These are phyloP conservation scores for Pestalotiopsis sp. DNA, from an alignment of 2,329 filamentous ascomycete species.

Conservation along the genomic window DNA sequence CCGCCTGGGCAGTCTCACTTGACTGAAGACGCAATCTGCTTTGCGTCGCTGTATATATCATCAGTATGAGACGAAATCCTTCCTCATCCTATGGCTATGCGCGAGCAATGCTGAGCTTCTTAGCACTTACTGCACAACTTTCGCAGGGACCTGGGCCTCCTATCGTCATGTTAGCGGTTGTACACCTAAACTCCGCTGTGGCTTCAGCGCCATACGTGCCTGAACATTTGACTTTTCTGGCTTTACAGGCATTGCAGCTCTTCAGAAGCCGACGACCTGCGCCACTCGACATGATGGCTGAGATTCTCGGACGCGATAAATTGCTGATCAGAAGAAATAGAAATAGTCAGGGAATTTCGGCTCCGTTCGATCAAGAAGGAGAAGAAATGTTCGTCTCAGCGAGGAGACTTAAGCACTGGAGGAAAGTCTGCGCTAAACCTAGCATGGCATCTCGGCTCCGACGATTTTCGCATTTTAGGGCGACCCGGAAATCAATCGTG, in stretches of 20 bases:
- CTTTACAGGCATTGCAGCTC: slow-evolving; percentile 39
- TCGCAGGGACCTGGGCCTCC: not conserved
- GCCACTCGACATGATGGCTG: not conserved
- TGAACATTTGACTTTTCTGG: slow-evolving; percentile 40
- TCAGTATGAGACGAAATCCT: not conserved
- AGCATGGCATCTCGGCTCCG: not conserved
- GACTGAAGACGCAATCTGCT: slow-evolving; percentile 14
- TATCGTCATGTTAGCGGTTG: not conserved
- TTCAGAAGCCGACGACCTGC: slow-evolving; percentile 20
- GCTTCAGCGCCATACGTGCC: slow-evolving; percentile 24
- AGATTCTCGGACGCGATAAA: not conserved
- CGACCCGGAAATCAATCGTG: not conserved
- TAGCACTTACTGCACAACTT: not conserved
- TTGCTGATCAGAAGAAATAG: not conserved
- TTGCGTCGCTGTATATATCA: slow-evolving; percentile 13
- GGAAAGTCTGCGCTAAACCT: not conserved
- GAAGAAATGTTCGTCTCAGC: not conserved
- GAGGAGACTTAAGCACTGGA: not conserved
- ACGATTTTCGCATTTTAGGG: not conserved
- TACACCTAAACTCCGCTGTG: not conserved
- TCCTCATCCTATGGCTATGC: not conserved
- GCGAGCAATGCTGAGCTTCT: not conserved
- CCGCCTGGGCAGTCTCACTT: slow-evolving; percentile 20
- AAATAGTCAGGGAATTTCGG: not conserved
- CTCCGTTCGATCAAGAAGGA: not conserved